Evolutionary conservation across 805 yeast genomes (phyloP), one percentile per base, ranked within the genome.

Genomic region (Ogataea pini): DNA sequence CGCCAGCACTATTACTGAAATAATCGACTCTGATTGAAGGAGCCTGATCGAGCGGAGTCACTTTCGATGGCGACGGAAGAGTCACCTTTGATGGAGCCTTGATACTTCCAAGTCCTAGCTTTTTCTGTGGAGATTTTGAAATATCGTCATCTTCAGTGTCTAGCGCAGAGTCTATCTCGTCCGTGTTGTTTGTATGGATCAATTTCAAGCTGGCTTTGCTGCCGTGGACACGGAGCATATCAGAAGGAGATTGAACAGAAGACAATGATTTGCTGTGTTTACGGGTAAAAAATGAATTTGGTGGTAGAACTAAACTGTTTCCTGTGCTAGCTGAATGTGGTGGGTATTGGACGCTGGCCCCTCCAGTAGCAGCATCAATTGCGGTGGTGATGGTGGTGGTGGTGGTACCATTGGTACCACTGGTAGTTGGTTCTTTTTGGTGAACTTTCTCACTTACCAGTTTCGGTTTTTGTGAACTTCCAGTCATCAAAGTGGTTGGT

Each of bases 181-280:
- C 66, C 12, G 58, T 55, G 28, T 49, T 49, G 28, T 50, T 50
- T 6, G 54, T 36, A 28, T 28, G 37, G 8, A 36, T 13, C 13
- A 27, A 44, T 19, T 48, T 32, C 18, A 48, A 36, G 36, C 49
- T 51, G 25, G 46, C 47, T 22, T 39, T 49, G 37, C 49, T 31
- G 40, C 49, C 47, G 34, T 49, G 45, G 44, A 68, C 71, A 42
- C 71, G 62, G 29, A 71, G 62, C 36, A 67, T 62, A 54, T 71
- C 75, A 5, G 71, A 67, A 7, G 71, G 73, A 27, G 71, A 68
- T 47, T 71, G 76, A n/a, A 73, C 72, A 24, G 76, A 76, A 7
- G 80, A 72, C 36, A 76, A 55, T 0, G 80, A 73, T 44, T 72
- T 65, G 39, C 70, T 68, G 63, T 67, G 76, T 51, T 65, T 62